A percentile compares a stretch with the other conserved stretches of the same genome.
phyloP scores from a whole-genome alignment of 164 flowering plant genomes.

The Dillenia turbinata region DNA sequence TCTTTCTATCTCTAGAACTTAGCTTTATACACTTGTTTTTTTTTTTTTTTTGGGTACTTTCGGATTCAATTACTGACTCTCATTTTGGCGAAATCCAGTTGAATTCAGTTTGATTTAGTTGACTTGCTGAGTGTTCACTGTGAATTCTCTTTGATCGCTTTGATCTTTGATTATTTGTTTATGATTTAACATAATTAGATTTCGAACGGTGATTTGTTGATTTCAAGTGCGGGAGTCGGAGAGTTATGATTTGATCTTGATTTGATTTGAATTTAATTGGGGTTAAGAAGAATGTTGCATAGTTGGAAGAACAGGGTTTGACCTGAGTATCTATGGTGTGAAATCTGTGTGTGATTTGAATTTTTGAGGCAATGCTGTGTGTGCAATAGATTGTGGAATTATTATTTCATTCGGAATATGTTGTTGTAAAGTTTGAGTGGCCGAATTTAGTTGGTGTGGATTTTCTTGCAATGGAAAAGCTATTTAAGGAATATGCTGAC shows the following conservation, averaged over 20 bases:
- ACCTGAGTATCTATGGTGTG: no score
- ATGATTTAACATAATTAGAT: constrained; percentile 10
- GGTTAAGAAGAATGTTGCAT: no score
- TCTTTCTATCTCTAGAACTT: neutral
- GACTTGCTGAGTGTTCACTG: neutral
- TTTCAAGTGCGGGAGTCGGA: no score
- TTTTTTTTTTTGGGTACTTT: no score
- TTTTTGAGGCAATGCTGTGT: constrained; percentile 17
- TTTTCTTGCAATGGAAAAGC: no score
- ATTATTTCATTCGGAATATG: constrained; percentile 25
- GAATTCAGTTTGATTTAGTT: neutral
- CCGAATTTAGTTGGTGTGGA: no score
- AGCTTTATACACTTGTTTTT: constrained; percentile 5
- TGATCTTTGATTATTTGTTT: constrained; percentile 1
- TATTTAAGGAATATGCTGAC: constrained; percentile 65
- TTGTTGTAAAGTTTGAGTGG: constrained; percentile 44
- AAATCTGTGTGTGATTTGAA: constrained; percentile 10
- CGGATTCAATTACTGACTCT: neutral
- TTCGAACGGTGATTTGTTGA: no score
- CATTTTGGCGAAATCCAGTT: neutral
- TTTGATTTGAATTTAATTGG: no score
- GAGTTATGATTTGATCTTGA: no score
- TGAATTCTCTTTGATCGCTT: neutral
- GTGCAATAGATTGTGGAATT: constrained; percentile 22
- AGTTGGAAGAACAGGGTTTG: no score